These are phyloP conservation scores for Mallotus japonicus DNA, from an alignment of 441 rosid species.

Conservation along the genomic window DNA sequence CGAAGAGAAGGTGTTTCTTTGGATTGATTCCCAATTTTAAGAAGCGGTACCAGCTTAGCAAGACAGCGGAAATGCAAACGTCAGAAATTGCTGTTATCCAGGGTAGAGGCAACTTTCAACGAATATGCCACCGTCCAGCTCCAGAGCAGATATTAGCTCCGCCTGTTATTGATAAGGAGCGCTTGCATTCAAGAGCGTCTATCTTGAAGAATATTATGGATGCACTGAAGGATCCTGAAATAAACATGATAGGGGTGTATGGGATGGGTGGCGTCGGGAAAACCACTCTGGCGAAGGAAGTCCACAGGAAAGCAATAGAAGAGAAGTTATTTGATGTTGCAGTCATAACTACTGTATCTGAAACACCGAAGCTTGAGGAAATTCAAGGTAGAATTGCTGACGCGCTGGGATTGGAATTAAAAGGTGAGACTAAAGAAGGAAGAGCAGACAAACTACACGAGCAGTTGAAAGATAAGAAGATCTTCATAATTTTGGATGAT, in stretches of 20 bases:
- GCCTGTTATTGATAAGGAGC: neutral
- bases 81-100: neutral
- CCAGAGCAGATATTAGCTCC: no score
- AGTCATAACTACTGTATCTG: neutral
- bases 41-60: neutral
- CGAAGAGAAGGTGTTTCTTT: neutral
- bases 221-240: neutral
- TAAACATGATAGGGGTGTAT: neutral
- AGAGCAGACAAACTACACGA: constrained; percentile 20
- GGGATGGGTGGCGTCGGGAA: constrained; percentile 7
- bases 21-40: neutral
- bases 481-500: constrained; percentile 27
- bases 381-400: constrained; percentile 7
- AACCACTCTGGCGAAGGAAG: constrained; percentile 9
- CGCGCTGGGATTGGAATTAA: constrained; percentile 16
- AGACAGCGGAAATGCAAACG: neutral
- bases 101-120: neutral
- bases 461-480: constrained; percentile 14
- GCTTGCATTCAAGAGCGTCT: neutral
- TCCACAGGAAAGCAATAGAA: neutral
- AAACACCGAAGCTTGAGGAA: neutral
- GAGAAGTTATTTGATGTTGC: neutral
- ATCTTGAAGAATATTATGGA: neutral
- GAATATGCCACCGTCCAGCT: neutral
- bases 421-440: constrained; percentile 7